phyloP scores from a whole-genome alignment of 1,139 yeast species.

The Pneumocystis wakefieldiae region DNA sequence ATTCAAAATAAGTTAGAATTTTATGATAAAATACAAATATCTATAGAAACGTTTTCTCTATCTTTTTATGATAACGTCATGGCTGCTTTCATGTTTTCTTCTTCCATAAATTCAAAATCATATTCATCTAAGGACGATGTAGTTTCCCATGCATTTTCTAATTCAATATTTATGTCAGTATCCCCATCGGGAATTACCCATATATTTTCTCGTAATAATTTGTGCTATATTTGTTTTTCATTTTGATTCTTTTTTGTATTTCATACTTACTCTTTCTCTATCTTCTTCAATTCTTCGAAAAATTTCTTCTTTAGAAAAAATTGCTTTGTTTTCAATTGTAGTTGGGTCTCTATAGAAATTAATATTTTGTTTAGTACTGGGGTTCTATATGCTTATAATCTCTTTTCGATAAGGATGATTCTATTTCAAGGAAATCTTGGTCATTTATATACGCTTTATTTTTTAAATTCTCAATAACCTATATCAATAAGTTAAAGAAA shows the following conservation, averaged over 20 bases:
- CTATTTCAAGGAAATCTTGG: slow-evolving; percentile 9
- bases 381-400: slow-evolving; percentile 2
- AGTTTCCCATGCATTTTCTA: slow-evolving; percentile 43
- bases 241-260: neutral
- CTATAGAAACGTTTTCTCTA: neutral
- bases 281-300: slow-evolving; percentile 74
- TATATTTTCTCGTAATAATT: slow-evolving; percentile 55
- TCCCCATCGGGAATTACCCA: slow-evolving; percentile 52
- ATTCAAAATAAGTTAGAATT: slow-evolving; percentile 11
- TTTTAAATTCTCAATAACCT: slow-evolving; percentile 15
- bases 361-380: neutral
- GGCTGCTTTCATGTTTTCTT: slow-evolving; percentile 30
- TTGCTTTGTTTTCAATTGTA: slow-evolving; percentile 4
- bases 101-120: slow-evolving; percentile 40
- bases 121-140: slow-evolving; percentile 32
- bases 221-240: slow-evolving; percentile 29
- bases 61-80: slow-evolving; percentile 17
- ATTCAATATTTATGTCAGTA: slow-evolving; percentile 39
- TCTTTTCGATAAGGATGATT: slow-evolving; percentile 11
- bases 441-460: slow-evolving; percentile 14
- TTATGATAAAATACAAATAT: neutral
- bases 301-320: slow-evolving; percentile 27
- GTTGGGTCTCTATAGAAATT: neutral
- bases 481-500: neutral
- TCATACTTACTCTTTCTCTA: slow-evolving; percentile 41